A percentile compares a stretch with the other conserved stretches of the same genome.
Conservation (phyloP, 2,329 filamentous ascomycete species). For the Pseudocercospora pini-densiflorae region DNA sequence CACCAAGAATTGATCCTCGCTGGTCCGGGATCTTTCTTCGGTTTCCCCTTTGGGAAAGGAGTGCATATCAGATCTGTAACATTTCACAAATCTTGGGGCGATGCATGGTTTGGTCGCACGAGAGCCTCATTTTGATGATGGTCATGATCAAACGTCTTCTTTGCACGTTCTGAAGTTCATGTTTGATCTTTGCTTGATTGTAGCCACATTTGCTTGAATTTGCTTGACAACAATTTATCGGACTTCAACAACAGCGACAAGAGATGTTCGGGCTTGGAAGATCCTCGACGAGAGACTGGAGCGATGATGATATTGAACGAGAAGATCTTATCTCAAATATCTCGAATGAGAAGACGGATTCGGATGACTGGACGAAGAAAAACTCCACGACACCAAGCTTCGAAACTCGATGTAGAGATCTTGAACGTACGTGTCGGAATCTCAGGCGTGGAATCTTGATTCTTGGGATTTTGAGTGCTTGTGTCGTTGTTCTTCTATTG, state of each 20-base stretch:
- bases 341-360: background rate
- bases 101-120: background rate
- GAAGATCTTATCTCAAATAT: constrained; percentile 8
- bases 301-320: constrained; percentile 9
- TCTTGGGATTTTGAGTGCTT: constrained; percentile 4
- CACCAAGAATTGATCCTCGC: background rate
- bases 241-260: too few relatives aligned
- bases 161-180: background rate
- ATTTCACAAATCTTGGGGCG: background rate
- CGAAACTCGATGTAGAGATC: constrained; percentile 10
- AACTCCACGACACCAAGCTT: background rate
- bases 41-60: constrained; percentile 7
- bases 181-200: too few relatives aligned
- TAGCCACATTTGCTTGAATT: too few relatives aligned
- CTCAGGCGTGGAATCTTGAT: constrained; percentile 1
- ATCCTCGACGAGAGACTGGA: background rate
- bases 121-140: background rate
- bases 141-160: background rate
- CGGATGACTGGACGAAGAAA: too few relatives aligned
- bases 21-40: background rate
- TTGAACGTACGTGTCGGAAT: constrained; percentile 1
- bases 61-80: constrained; percentile 9
- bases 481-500: background rate
- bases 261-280: too few relatives aligned
- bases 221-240: too few relatives aligned